Base-by-base conservation (phyloP, 106 monocot species). In the Chionographis japonica region DNA sequence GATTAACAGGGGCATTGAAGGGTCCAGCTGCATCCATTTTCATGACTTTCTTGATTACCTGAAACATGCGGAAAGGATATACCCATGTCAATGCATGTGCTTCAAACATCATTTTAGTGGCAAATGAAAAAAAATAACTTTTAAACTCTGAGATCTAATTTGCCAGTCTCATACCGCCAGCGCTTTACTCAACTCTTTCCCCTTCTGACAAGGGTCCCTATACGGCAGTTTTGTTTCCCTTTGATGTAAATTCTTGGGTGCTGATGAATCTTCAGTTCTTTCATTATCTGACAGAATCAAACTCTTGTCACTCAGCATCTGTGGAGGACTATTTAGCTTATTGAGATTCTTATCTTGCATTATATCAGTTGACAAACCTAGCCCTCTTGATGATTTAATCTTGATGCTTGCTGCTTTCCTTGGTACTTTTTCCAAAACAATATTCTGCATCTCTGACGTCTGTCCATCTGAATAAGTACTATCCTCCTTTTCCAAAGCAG, bases 11-110 rank as follows among this genome's bases (percentile, higher is more conserved):
- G 12, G 84, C 66, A 63, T 92, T 97, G 60, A 97, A 97, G 57
- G 95, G 95, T 54, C 57, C 95, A 56, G 95, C 92, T 52, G 92
- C 91, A 61, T 97, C 95, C 95, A 97, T 97, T 80, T 88, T 97
- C 95, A 97, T 97, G 50, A 92, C 70, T 80, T 92, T 89, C 69
- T 84, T 89, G 54, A 97, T 87, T 68, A 92, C 92, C 95, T 97
- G 68, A 62, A 36, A 76, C 10, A 58, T 50, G 56, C 16, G 12
- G 65, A 50, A 66, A 56, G 37, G 46, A 14, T 52, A 54, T 27
- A 8, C 15, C 35, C n/a, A 2, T 27, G 37, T n/a, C 16, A 13
- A 50, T 18, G 15, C 3, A 56, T 13, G 52, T 43, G 41, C 20
- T 14, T 60, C 42, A 62, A 17, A 4, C 18, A 66, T 40, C 6